Evolutionary conservation across 805 yeast genomes (phyloP), one percentile per base, ranked within the genome.

Genomic region (Candida khao-thaluensis): DNA sequence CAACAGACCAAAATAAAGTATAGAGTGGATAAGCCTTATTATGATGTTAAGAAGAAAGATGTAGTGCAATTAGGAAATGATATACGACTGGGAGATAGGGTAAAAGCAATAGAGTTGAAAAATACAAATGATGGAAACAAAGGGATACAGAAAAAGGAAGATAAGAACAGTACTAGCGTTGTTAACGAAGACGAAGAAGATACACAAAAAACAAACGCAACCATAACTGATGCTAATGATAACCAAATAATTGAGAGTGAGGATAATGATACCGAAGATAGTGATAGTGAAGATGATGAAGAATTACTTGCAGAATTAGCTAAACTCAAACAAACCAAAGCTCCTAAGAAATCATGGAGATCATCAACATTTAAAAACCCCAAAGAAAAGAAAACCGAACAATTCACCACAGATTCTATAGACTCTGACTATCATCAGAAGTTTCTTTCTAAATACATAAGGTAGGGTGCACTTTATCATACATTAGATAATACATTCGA

Each of bases 371-470:
- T 60, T 4, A 44, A 39, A 12, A 40, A 31, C 10, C 12, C 23
- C 9, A 31, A 37, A 14, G 30, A 39, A 14, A 10, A 28, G 3
- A 29, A 34, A 12, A 33, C 36, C 14, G 38, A 41, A 17, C 37
- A 41, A 22, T 65, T 51, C 41, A 64, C 71, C 2, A 62, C 57
- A 20, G 59, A 64, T 41, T 57, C 71, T 2, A 43, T 59, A 17
- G 52, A 57, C 24, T 65, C 71, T 10, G 63, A 62, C 9, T 48
- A 51, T 12, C 71, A 68, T 44, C 54, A 64, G 40, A 48, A 54
- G 15, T 68, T 68, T 43, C 40, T 68, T 14, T 52, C 62, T 5
- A 66, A 66, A 40, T 65, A 56, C 43, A 45, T 66, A 10, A 46
- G 61, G 15, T 65, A 37, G 41, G 38, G 26, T 20, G 8, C 8